Evolutionary conservation across 176 grass and related monocot genomes (phyloP).

Genomic region (Canna indica): DNA sequence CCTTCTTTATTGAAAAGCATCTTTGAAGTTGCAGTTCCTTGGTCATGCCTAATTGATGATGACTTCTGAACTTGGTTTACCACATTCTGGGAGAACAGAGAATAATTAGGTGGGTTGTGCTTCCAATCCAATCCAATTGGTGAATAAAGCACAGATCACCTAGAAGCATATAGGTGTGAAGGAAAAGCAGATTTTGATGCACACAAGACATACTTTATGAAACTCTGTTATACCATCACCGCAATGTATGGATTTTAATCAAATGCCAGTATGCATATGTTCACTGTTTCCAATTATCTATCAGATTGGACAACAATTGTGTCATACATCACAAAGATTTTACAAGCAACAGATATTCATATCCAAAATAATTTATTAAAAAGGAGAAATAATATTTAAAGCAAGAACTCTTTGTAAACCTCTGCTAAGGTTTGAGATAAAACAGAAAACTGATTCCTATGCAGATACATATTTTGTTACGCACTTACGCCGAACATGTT

Average conservation of each 20-base stretch:
- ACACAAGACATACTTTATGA: background rate
- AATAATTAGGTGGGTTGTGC: background rate
- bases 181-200: too few species aligned
- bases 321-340: background rate
- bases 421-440: too few species aligned
- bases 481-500: too few species aligned
- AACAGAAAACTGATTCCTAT: too few species aligned
- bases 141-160: background rate
- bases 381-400: too few species aligned
- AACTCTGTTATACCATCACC: background rate
- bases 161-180: background rate
- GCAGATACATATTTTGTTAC: too few species aligned
- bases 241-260: background rate
- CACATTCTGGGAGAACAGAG: background rate
- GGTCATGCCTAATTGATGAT: slow-evolving; percentile 4
- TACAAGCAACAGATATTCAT: too few species aligned
- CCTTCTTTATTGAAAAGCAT: slow-evolving; percentile 12
- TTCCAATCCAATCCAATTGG: background rate
- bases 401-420: too few species aligned
- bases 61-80: slow-evolving; percentile 11
- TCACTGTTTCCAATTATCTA: background rate
- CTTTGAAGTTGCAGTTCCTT: slow-evolving; percentile 2
- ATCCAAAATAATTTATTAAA: too few species aligned
- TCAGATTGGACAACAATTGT: background rate
- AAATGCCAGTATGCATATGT: background rate